Percentiles rank a stretch among this genome's conserved stretches.
These are phyloP conservation scores for Nicotiana undulata DNA, from an alignment of 257 asterid genomes.

Conservation along the genomic window DNA sequence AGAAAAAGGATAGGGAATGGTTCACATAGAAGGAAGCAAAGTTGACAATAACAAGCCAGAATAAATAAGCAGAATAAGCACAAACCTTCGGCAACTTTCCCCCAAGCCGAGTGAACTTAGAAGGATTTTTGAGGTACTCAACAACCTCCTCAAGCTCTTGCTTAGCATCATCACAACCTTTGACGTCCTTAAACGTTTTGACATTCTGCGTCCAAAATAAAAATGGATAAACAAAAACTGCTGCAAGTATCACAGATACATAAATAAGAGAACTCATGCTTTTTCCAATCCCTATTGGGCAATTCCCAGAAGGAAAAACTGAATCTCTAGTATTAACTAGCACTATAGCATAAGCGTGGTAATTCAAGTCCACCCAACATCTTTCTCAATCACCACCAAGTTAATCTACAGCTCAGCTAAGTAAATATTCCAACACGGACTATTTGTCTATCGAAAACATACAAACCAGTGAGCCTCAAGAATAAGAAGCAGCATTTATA, in stretches of 20 bases:
- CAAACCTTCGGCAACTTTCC: constrained; percentile 97
- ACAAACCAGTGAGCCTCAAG: neutral
- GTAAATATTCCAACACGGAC: neutral
- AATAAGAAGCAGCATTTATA: neutral
- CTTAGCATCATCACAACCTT: constrained; percentile 99
- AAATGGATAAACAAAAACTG: neutral
- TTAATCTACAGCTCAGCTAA: neutral
- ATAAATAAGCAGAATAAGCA: constrained; percentile 5
- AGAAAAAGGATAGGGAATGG: neutral
- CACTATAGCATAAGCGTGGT: neutral
- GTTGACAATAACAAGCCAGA: neutral
- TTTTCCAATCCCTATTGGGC: neutral
- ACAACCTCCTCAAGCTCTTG: constrained; percentile 99
- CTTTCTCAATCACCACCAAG: neutral
- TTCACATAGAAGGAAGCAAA: constrained; percentile 6
- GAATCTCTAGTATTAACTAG: neutral
- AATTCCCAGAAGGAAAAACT: neutral
- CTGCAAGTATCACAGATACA: neutral
- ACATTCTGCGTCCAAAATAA: constrained; percentile 58
- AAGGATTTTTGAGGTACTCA: constrained; percentile 85
- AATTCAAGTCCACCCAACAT: neutral
- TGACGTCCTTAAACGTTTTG: constrained; percentile 95
- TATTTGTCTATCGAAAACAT: neutral
- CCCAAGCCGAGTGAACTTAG: constrained; percentile 90
- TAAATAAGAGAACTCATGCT: neutral